Evolutionary conservation across 306 rosid genomes (phyloP).

Genomic region (Glycine tomentella): DNA sequence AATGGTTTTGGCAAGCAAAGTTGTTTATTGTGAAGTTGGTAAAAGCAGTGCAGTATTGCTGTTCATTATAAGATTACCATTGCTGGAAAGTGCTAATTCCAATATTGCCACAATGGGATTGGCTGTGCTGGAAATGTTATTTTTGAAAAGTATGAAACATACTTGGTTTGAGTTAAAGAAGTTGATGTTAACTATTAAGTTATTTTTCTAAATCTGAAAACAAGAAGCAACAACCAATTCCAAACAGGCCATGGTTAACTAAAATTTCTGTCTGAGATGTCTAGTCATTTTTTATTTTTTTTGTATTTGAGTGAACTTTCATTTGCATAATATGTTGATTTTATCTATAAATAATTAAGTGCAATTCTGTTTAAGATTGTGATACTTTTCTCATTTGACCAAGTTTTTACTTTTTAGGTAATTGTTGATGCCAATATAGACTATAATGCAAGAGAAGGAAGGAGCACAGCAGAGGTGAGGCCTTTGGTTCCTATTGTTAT

Average conservation of each 20-base stretch:
- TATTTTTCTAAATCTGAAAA: conserved; percentile 5
- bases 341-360: conserved; percentile 13
- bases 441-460: conserved; percentile 88
- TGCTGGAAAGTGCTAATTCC: conserved; percentile 1
- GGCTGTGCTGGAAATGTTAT: not conserved
- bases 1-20: not conserved
- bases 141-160: not conserved
- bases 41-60: not conserved
- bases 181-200: not conserved
- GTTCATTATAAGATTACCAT: conserved; percentile 1
- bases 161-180: conserved; percentile 26
- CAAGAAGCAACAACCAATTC: not conserved
- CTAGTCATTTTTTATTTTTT: not conserved
- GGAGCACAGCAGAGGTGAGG: conserved; percentile 87
- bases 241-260: not conserved
- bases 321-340: conserved; percentile 31
- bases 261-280: conserved; percentile 21
- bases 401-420: conserved; percentile 57
- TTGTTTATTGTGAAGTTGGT: not conserved
- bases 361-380: conserved; percentile 32
- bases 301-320: conserved; percentile 12
- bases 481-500: conserved; percentile 38
- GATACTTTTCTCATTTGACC: conserved; percentile 32
- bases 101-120: conserved; percentile 16
- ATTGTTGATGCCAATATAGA: conserved; percentile 75